Evolutionary conservation across 2,329 filamentous ascomycete genomes (phyloP).

Genomic region (Emmonsia crescens): DNA sequence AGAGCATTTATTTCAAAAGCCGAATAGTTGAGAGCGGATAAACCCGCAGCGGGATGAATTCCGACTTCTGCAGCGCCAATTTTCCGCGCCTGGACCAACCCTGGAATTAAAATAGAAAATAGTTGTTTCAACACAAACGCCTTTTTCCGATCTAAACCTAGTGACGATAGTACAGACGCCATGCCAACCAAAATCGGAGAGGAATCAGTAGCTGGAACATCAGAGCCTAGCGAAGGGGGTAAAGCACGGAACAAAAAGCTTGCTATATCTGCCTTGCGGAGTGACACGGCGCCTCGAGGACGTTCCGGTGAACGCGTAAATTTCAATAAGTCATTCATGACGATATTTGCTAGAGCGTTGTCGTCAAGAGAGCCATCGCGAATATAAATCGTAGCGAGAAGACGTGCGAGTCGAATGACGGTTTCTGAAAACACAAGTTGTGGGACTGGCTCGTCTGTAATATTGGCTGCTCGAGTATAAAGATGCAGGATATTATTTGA

Average conservation of each 20-base stretch:
- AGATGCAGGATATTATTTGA: slow-evolving; percentile 46
- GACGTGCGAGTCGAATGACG: slow-evolving; percentile 43
- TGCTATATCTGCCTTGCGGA: slow-evolving; percentile 52
- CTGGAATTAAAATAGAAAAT: slow-evolving; percentile 69
- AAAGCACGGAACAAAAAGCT: slow-evolving; percentile 58
- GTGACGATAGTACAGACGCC: slow-evolving; percentile 65
- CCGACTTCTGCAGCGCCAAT: slow-evolving; percentile 91
- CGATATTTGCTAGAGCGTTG: slow-evolving; percentile 48
- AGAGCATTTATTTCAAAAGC: slow-evolving; percentile 35
- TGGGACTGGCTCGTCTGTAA: slow-evolving; percentile 43
- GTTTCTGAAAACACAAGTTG: slow-evolving; percentile 47
- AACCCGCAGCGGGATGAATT: slow-evolving; percentile 81
- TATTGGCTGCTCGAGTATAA: slow-evolving; percentile 43
- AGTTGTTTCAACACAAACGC: slow-evolving; percentile 81
- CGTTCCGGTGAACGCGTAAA: slow-evolving; percentile 24
- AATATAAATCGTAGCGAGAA: slow-evolving; percentile 42
- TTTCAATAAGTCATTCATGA: slow-evolving; percentile 39
- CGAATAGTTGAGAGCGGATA: slow-evolving; percentile 57
- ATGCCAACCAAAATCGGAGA: slow-evolving; percentile 75
- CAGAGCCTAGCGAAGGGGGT: slow-evolving; percentile 48
- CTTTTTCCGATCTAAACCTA: slow-evolving; percentile 81
- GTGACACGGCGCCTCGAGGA: slow-evolving; percentile 32
- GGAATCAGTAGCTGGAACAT: slow-evolving; percentile 63
- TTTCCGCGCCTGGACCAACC: slow-evolving; percentile 81
- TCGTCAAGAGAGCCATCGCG: slow-evolving; percentile 42